Evolutionary conservation across 2,329 filamentous ascomycete species (phyloP).

Genomic region (Acephala macrosclerotiorum): DNA sequence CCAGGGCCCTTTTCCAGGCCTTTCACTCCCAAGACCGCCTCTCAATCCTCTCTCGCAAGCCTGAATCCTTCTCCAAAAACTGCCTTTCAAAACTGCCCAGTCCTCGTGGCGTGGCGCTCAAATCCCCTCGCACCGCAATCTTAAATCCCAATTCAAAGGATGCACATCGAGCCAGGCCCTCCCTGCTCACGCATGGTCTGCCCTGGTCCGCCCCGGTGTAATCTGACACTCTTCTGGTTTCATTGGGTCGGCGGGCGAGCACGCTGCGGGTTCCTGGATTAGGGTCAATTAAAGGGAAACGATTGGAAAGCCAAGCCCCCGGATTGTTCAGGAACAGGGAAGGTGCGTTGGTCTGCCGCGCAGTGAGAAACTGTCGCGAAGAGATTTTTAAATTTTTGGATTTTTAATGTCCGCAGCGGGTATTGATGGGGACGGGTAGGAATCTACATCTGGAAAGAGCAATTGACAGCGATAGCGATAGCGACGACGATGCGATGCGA

Average conservation of each 20-base stretch:
- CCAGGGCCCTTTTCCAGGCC: neutral
- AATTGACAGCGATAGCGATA: neutral
- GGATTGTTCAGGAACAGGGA: neutral
- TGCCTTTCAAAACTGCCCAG: neutral
- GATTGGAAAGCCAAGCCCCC: neutral
- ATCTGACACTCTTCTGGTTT: neutral
- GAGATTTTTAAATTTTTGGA: neutral
- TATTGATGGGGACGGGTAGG: neutral
- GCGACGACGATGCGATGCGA: neutral
- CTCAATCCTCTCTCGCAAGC: neutral
- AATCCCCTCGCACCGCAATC: neutral
- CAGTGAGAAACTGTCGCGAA: neutral
- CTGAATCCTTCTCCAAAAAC: neutral
- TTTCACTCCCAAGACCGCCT: neutral
- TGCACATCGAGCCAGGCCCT: neutral
- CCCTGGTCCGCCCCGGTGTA: neutral
- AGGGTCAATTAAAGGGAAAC: neutral
- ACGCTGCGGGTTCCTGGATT: slow-evolving; percentile 2
- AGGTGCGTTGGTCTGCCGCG: neutral
- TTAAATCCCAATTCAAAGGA: slow-evolving; percentile 1
- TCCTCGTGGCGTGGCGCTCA: neutral
- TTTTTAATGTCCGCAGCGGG: neutral
- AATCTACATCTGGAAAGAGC: no score
- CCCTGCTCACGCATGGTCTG: neutral
- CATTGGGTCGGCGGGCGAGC: neutral